Evolutionary conservation across 2,329 filamentous ascomycete genomes (phyloP), one percentile per base, ranked within the genome.

Genomic region (Thyridium curvatum): DNA sequence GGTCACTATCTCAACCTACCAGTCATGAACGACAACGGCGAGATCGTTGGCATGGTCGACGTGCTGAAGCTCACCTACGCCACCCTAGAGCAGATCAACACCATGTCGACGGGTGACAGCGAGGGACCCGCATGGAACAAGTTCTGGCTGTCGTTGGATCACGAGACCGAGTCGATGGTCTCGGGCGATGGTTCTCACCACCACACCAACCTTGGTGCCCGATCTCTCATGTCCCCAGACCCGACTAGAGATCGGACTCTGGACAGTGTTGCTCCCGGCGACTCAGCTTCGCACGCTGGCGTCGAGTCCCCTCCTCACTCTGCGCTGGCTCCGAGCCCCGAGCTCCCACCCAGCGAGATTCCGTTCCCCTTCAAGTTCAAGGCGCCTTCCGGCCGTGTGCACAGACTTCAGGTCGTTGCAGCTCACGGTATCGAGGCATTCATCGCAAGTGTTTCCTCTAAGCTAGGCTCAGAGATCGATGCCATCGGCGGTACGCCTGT

Each of bases 291-390:
- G 5, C 93, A 97, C 53, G 79, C 86, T 43, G 93, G 91, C 38
- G 73, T 79, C 30, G 86, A 91, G 34, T 88, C 85, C 3, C 88
- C 86, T 12, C 69, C 81, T 15, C 82, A 78, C 39, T 89, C 84
- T 15, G 67, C 61, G 17, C 49, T 79, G 16, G 60, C 72, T 8
- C 62, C 80, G 4, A 53, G 56, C 3, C 60, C 60, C 3, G 71
- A 83, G 34, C 72, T 82, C 14, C 65, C 70, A 4, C 68, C 76
- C 2, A 77, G 86, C 52, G 86, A 94, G 48, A 63, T 78, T 10
- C 87, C 91, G 0, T 98, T 97, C 65, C 80, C 91, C 3, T 98
- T 98, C 80, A 98, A 98, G 64, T 98, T 98, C 77, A 97, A 97
- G 71, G 89, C 93, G 2, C 93, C 93, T 2, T 90, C 87, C 51